Conservation (phyloP, 1,284 basidiomycete species). For the Exobasidium cylindrosporum region DNA sequence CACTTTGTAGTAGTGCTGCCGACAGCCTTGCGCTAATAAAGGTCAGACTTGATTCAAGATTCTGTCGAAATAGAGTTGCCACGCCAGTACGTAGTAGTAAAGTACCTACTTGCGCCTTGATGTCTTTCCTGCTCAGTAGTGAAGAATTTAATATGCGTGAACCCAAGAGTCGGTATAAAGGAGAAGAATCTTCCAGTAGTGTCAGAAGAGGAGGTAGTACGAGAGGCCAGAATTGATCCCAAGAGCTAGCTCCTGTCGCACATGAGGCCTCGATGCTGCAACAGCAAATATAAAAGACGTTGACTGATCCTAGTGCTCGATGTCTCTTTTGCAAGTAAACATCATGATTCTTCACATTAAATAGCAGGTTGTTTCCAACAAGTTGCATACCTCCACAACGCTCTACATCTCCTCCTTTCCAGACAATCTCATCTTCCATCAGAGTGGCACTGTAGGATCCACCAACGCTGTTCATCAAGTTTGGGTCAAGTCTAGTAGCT, state of each 20-base stretch:
- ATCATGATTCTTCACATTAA: neutral
- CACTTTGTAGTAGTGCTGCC: slow-evolving; percentile 1
- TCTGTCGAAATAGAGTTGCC: neutral
- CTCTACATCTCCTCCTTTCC: slow-evolving; percentile 1
- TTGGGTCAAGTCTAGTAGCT: neutral
- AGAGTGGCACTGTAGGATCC: neutral
- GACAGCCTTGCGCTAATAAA: neutral
- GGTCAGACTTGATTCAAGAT: neutral
- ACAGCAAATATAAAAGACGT: neutral
- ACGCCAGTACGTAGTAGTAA: slow-evolving; percentile 1
- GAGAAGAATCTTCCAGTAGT: slow-evolving; percentile 8
- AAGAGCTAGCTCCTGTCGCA: neutral
- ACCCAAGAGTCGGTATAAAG: neutral
- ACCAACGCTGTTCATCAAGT: neutral
- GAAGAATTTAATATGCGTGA: neutral
- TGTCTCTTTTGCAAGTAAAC: neutral
- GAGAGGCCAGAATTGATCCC: neutral
- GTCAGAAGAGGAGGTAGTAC: neutral
- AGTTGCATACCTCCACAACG: neutral
- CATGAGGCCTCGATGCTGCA: neutral
- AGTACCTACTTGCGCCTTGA: neutral
- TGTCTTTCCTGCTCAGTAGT: neutral
- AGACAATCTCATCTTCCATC: slow-evolving; percentile 4
- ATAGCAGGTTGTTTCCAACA: neutral
- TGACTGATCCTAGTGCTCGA: neutral